Conservation (phyloP, 2,329 filamentous ascomycete genomes). For the Paracamarosporium sp. region DNA sequence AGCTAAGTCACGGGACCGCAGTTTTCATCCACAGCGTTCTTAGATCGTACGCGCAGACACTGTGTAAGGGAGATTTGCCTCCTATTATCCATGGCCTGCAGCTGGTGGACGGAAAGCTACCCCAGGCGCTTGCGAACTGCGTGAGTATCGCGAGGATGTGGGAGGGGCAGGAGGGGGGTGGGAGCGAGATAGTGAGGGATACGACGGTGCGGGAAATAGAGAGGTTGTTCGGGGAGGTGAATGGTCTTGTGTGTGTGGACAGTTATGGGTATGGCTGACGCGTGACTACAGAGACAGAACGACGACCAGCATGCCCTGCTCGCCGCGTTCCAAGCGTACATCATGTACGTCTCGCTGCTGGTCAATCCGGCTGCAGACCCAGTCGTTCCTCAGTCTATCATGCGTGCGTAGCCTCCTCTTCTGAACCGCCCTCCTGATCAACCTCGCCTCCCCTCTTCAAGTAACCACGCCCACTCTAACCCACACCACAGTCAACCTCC, state of each 20-base stretch:
- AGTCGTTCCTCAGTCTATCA: neutral
- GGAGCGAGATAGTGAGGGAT: neutral
- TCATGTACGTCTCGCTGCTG: neutral
- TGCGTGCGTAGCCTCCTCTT: neutral
- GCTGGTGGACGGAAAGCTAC: neutral
- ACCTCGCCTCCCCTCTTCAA: too few species aligned
- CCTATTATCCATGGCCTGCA: neutral
- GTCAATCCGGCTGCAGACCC: neutral
- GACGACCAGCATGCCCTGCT: neutral
- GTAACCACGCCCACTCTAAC: too few species aligned
- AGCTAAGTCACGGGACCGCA: neutral
- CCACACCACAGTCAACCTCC: neutral
- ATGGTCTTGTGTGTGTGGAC: too few species aligned
- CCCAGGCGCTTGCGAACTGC: neutral
- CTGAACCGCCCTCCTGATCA: neutral
- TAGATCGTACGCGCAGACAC: neutral
- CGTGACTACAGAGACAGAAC: neutral
- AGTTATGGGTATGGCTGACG: neutral
- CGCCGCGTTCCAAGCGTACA: conserved; percentile 1
- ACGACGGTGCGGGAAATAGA: neutral
- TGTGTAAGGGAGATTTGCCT: neutral
- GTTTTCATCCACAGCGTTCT: neutral
- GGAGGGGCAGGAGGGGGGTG: neutral
- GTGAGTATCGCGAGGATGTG: neutral
- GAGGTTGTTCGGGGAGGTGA: too few species aligned